These are phyloP conservation scores for Penicillium hesseltinei DNA, from an alignment of 2,329 filamentous ascomycete species.

Conservation along the genomic window DNA sequence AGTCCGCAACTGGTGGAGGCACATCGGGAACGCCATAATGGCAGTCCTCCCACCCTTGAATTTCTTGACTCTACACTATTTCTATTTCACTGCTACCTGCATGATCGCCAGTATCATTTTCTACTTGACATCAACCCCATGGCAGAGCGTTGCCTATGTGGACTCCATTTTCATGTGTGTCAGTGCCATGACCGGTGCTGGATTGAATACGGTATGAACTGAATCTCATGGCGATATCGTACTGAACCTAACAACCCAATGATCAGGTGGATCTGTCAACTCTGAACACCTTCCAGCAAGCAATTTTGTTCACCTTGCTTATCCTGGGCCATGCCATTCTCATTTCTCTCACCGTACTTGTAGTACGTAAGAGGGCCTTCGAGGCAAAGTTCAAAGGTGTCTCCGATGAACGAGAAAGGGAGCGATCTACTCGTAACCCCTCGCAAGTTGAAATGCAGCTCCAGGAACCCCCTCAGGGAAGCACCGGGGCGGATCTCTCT, in stretches of 20 bases:
- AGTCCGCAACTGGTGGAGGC: constrained; percentile 23
- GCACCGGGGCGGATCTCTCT: not conserved
- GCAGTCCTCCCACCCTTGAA: constrained; percentile 47
- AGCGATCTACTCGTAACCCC: constrained; percentile 9
- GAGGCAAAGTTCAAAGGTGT: constrained; percentile 59
- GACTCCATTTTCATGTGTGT: constrained; percentile 67
- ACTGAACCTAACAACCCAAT: constrained; percentile 24
- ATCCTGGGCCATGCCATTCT: constrained; percentile 66
- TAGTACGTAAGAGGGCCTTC: constrained; percentile 61
- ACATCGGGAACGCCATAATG: constrained; percentile 24
- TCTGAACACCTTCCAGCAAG: constrained; percentile 67
- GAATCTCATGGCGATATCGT: not conserved
- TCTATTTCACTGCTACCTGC: constrained; percentile 61
- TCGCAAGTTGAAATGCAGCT: constrained; percentile 12
- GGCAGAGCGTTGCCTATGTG: constrained; percentile 55
- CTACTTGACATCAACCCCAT: constrained; percentile 53
- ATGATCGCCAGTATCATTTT: constrained; percentile 61
- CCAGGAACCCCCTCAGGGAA: not conserved
- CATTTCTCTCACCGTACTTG: constrained; percentile 63
- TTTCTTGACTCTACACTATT: constrained; percentile 65
- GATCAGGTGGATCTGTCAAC: constrained; percentile 50
- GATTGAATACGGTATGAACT: constrained; percentile 58
- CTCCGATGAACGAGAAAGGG: constrained; percentile 36
- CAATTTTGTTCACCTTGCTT: constrained; percentile 63
- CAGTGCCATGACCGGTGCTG: constrained; percentile 66